phyloP scores from a whole-genome alignment of 2,329 filamentous ascomycete species.

The Didymella sp. region DNA sequence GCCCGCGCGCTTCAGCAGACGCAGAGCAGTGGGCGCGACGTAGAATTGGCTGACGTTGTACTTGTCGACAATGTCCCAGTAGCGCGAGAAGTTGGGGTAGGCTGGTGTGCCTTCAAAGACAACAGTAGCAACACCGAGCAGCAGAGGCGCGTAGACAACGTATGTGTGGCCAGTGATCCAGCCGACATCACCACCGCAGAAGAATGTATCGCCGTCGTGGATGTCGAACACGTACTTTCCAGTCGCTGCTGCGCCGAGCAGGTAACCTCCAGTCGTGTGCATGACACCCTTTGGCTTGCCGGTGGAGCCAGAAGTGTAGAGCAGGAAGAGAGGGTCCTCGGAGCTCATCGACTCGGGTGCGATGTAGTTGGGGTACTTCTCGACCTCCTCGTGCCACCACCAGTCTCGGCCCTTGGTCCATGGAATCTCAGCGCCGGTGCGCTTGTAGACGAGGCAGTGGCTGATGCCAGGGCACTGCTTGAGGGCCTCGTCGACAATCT shows the following conservation, averaged over 20 bases:
- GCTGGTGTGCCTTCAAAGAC: conserved; percentile 98
- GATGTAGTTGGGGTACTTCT: conserved; percentile 95
- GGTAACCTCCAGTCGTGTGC: conserved; percentile 95
- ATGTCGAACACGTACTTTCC: conserved; percentile 99
- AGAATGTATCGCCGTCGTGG: conserved; percentile 90
- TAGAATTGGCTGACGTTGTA: conserved; percentile 98
- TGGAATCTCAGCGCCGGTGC: conserved; percentile 90
- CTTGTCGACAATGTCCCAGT: conserved; percentile 98
- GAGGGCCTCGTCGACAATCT: conserved; percentile 96
- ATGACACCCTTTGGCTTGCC: conserved; percentile 99
- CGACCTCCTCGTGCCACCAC: conserved; percentile 99
- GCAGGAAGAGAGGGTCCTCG: conserved; percentile 94
- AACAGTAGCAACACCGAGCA: conserved; percentile 91
- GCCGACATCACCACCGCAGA: conserved; percentile 97
- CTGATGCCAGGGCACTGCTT: conserved; percentile 92
- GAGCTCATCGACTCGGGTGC: conserved; percentile 87
- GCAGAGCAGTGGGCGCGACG: conserved; percentile 91
- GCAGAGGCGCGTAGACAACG: conserved; percentile 92
- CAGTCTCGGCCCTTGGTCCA: conserved; percentile 87
- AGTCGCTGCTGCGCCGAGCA: conserved; percentile 90
- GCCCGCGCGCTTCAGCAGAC: conserved; percentile 92
- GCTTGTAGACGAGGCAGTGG: conserved; percentile 89
- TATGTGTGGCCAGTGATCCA: conserved; percentile 99
- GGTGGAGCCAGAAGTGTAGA: conserved; percentile 97
- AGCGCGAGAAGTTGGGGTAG: conserved; percentile 96